Conservation (phyloP, 352 stramenopile genomes). For the Nannochloropsis limnetica region DNA sequence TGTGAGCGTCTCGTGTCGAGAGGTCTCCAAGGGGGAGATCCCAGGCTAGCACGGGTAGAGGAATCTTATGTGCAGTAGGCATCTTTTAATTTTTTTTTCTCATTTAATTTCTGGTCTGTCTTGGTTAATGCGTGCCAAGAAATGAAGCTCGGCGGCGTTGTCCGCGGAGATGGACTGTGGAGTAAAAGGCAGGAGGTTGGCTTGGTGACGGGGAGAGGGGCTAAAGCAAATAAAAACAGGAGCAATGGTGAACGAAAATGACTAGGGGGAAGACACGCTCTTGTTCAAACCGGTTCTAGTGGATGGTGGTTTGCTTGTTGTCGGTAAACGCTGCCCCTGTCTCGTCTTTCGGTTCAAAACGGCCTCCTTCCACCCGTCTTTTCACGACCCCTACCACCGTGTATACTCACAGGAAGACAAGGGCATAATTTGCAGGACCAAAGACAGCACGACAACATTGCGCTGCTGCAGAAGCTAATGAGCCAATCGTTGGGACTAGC, state of each 20-base stretch:
- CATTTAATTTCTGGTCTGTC: neutral
- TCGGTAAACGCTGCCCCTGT: too few species aligned
- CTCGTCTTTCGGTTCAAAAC: too few species aligned
- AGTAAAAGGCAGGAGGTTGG: neutral
- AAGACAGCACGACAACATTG: neutral
- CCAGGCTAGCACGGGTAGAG: neutral
- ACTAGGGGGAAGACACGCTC: neutral
- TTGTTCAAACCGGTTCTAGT: neutral
- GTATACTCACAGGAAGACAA: neutral
- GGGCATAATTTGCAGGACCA: neutral
- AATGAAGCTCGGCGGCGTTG: neutral
- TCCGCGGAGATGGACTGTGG: too few species aligned
- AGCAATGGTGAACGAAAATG: neutral
- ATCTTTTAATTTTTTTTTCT: too few species aligned
- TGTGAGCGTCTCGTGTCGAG: too few species aligned
- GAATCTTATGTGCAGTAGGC: neutral
- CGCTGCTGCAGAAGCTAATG: neutral
- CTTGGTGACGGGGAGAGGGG: neutral
- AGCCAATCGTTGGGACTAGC: neutral
- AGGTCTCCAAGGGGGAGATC: neutral
- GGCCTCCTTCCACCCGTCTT: too few species aligned
- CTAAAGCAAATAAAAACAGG: too few species aligned
- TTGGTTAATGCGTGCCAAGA: neutral
- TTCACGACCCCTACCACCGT: neutral
- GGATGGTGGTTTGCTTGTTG: too few species aligned